Base-by-base conservation (phyloP, 208 protist species). In the Trichomonas vaginalis region DNA sequence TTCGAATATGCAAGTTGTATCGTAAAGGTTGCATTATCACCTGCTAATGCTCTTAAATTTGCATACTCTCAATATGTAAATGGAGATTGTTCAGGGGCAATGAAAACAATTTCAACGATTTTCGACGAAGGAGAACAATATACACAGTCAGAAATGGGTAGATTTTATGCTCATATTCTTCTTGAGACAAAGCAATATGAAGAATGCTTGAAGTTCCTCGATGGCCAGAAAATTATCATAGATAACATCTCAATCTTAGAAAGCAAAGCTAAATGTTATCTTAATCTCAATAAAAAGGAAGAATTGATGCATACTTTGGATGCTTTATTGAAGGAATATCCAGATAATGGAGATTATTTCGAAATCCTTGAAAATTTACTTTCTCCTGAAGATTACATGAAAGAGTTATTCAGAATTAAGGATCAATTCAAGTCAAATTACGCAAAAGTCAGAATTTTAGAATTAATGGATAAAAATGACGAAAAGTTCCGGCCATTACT, bases 341-440 rank as follows among this genome's bases (percentile, higher is more conserved):
- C 86, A 48, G 86, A 92, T 9, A 92, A 92, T 39, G 86, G 86
- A 0, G 86, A 92, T 51, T 92, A 92, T 27, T 92, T 92, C 45
- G 17, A 6, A 35, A 35, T 92, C 0, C n/a, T 92, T 6, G 15
- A 48, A 39, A 39, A 35, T 32, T 45, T 92, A 1, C 0, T 92
- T 1, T 0, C 86, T 0, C 2, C 4, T 2, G 86, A 92, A 39
- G 86, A 92, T 17, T 92, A 39, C 32, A 92, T 92, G 15, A 35
- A 45, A 48, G 86, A 92, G 37, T 42, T 92, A 14, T 35, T 39
- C 17, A n/a, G 45, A 51, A 51, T 92, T 8, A 88, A 88, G 47
- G 40, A 4, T 23, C 15, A 88, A 88, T 37, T 10, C 37, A 83
- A 83, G 40, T 48, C 40, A 9, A 23, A 45, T 9, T 92, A 51